phyloP scores from a whole-genome alignment of 2,329 filamentous ascomycete species.

The Byssochlamys sp. region DNA sequence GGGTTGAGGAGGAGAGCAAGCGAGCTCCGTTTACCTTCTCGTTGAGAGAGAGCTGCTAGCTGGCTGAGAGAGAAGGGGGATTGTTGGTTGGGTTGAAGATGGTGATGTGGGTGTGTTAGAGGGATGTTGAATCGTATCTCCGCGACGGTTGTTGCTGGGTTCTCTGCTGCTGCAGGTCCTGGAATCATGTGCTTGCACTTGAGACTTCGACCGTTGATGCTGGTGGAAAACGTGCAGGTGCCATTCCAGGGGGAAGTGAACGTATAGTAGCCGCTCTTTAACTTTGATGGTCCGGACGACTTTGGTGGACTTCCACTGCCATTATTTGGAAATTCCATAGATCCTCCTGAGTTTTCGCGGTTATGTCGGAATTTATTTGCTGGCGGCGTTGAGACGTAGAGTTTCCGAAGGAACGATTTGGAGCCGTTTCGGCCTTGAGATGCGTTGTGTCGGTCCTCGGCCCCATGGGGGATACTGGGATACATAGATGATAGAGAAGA shows the following conservation, averaged over 20 bases:
- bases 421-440: constrained; percentile 12
- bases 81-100: constrained; percentile 14
- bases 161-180: constrained; percentile 14
- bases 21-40: constrained; percentile 18
- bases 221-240: constrained; percentile 74
- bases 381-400: constrained; percentile 22
- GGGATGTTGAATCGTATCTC: constrained; percentile 87
- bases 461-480: neutral
- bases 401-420: constrained; percentile 23
- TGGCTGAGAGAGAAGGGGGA: constrained; percentile 15
- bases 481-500: neutral
- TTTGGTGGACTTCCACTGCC: constrained; percentile 6
- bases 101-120: constrained; percentile 31
- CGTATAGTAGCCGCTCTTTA: constrained; percentile 48
- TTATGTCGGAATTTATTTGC: neutral
- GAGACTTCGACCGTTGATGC: constrained; percentile 62
- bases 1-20: constrained; percentile 24
- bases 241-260: constrained; percentile 83
- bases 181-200: constrained; percentile 64
- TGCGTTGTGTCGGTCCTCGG: constrained; percentile 3
- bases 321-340: constrained; percentile 7
- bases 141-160: constrained; percentile 51
- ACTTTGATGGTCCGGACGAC: constrained; percentile 12
- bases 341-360: constrained; percentile 11
- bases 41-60: constrained; percentile 4